Evolutionary conservation across 202 grass and related monocot species (phyloP).

Genomic region (Digitaria exilis): DNA sequence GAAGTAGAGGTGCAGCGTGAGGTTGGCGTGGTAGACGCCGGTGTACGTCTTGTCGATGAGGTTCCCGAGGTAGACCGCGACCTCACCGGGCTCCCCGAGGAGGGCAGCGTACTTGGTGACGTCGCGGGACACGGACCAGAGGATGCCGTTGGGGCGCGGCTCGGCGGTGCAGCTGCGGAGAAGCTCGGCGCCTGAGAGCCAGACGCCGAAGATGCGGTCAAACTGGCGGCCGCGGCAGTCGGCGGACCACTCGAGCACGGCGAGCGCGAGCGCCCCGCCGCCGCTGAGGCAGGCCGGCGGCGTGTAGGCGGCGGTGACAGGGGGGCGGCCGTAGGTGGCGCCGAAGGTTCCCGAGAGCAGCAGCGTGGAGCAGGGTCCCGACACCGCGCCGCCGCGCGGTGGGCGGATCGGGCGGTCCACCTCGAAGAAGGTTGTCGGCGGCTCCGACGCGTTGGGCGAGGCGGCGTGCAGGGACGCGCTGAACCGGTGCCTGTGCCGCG

Average conservation of each 20-base stretch:
- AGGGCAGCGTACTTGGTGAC: constrained; percentile 60
- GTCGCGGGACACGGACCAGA: constrained; percentile 72
- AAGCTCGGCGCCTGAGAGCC: constrained; percentile 70
- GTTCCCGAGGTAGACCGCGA: constrained; percentile 82
- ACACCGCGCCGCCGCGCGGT: constrained; percentile 36
- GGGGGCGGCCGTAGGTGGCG: constrained; percentile 45
- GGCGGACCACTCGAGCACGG: constrained; percentile 68
- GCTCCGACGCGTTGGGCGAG: constrained; percentile 40
- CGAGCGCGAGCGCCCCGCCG: constrained; percentile 42
- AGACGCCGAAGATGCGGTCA: constrained; percentile 84
- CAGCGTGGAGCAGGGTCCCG: constrained; percentile 53
- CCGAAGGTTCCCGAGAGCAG: constrained; percentile 57
- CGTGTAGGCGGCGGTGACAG: constrained; percentile 52
- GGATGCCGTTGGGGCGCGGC: constrained; percentile 64
- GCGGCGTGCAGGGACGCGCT: constrained; percentile 8
- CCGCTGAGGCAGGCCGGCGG: constrained; percentile 50
- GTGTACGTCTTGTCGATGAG: constrained; percentile 76
- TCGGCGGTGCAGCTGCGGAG: constrained; percentile 88
- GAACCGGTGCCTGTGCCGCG: constrained; percentile 38
- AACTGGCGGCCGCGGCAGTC: constrained; percentile 74
- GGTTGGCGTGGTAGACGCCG: constrained; percentile 84
- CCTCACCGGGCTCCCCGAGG: constrained; percentile 53
- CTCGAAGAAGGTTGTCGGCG: constrained; percentile 66
- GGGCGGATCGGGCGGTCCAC: constrained; percentile 68
- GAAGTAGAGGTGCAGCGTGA: constrained; percentile 85